These are phyloP conservation scores for Crataegus laevigata DNA, from an alignment of 306 rosid genomes.

Conservation along the genomic window DNA sequence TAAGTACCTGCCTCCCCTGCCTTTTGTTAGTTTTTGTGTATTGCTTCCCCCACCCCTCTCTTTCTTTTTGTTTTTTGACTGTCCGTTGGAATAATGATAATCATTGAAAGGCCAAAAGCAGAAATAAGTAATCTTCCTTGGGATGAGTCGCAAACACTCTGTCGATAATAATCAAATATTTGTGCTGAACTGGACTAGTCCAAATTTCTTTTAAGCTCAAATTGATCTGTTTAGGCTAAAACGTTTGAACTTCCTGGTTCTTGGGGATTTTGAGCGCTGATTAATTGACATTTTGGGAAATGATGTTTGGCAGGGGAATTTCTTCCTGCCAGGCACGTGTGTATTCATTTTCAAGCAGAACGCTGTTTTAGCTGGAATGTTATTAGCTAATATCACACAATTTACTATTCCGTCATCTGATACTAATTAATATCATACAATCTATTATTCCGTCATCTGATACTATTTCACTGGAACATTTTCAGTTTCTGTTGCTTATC, in stretches of 20 bases:
- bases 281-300: background rate
- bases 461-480: slow-evolving; percentile 15
- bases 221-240: background rate
- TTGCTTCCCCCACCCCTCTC: background rate
- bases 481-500: slow-evolving; percentile 80
- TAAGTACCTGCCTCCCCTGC: slow-evolving; percentile 41
- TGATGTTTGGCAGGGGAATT: background rate
- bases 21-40: background rate
- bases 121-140: background rate
- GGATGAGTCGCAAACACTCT: background rate
- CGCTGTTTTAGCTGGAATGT: background rate
- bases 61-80: background rate
- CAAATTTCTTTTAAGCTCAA: background rate
- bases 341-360: background rate
- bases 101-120: background rate
- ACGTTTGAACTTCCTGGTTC: background rate
- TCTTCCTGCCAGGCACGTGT: background rate
- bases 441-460: slow-evolving; percentile 18
- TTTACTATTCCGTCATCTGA: slow-evolving; percentile 15
- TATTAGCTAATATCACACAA: background rate
- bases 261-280: background rate
- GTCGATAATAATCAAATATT: background rate
- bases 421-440: background rate
- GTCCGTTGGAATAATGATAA: background rate
- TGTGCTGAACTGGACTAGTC: background rate